phyloP scores from a whole-genome alignment of 768 basidiomycete genomes.

The Tricholoma bakamatsutake region DNA sequence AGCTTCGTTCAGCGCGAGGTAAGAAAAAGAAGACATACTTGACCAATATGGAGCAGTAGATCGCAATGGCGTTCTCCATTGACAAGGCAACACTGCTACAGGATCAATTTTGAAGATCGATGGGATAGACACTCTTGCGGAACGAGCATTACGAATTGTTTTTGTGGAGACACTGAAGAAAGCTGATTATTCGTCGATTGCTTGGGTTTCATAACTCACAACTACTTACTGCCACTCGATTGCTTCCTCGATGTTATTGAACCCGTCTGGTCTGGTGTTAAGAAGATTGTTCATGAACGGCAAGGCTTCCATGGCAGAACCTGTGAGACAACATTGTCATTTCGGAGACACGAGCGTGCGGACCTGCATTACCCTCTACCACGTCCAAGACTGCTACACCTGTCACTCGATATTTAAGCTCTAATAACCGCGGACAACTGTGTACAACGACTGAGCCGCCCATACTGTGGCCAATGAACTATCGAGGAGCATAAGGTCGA shows the following conservation, averaged over 20 bases:
- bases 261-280: constrained; percentile 79
- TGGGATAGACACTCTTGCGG: constrained; percentile 88
- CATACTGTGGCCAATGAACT: constrained; percentile 96
- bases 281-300: constrained; percentile 89
- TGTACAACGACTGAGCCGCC: constrained; percentile 86
- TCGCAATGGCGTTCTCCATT: constrained; percentile 82
- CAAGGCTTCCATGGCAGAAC: constrained; percentile 89
- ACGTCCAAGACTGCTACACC: constrained; percentile 85
- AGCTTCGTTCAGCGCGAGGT: not conserved
- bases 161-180: constrained; percentile 63
- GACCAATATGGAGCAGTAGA: constrained; percentile 89
- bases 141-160: constrained; percentile 73
- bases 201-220: not conserved
- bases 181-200: not conserved
- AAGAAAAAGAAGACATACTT: constrained; percentile 40
- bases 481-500: not conserved
- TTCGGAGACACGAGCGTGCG: not conserved
- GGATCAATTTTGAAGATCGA: constrained; percentile 55
- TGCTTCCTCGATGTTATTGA: constrained; percentile 76
- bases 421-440: constrained; percentile 60
- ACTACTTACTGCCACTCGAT: constrained; percentile 91
- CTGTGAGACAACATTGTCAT: constrained; percentile 31
- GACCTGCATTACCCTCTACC: constrained; percentile 63
- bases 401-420: constrained; percentile 60
- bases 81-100: constrained; percentile 35